phyloP scores from a whole-genome alignment of 2,329 filamentous ascomycete species.

The Raffaelea ambrosiae region DNA sequence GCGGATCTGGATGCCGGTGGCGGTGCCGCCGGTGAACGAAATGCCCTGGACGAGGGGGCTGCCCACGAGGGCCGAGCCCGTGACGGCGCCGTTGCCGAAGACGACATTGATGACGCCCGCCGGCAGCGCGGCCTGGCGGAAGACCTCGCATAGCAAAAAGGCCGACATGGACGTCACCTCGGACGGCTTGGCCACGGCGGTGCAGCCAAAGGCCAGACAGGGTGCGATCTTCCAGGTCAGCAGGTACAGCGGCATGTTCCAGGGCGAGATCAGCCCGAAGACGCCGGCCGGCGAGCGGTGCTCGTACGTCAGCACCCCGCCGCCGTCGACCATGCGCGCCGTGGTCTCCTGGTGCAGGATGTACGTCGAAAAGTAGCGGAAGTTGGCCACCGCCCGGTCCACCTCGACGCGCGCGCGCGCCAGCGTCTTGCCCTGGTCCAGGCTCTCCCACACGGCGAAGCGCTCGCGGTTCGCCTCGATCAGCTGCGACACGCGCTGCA shows the following conservation, averaged over 20 bases:
- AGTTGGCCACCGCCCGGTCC: neutral
- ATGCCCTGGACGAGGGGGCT: constrained; percentile 58
- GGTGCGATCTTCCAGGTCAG: constrained; percentile 71
- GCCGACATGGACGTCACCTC: constrained; percentile 57
- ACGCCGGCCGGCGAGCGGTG: constrained; percentile 69
- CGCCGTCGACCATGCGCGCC: constrained; percentile 1
- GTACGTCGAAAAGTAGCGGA: constrained; percentile 1
- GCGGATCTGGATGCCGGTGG: constrained; percentile 58
- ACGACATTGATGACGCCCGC: constrained; percentile 70
- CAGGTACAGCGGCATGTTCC: constrained; percentile 73
- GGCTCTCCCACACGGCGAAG: constrained; percentile 5
- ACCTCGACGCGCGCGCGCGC: constrained; percentile 2
- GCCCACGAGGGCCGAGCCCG: constrained; percentile 56
- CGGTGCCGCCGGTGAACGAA: constrained; percentile 64
- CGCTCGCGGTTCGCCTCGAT: neutral
- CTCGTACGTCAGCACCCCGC: constrained; percentile 56
- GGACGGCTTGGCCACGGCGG: constrained; percentile 53
- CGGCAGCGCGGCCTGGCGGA: constrained; percentile 61
- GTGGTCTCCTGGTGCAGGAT: constrained; percentile 1
- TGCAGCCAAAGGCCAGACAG: constrained; percentile 55
- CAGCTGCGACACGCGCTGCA: neutral
- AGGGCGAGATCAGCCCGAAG: constrained; percentile 67
- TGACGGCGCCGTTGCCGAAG: constrained; percentile 57
- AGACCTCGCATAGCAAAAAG: constrained; percentile 53
- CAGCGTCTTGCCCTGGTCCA: constrained; percentile 10